Evolutionary conservation across 805 yeast genomes (phyloP).

Genomic region (Candida cerambycidarum): DNA sequence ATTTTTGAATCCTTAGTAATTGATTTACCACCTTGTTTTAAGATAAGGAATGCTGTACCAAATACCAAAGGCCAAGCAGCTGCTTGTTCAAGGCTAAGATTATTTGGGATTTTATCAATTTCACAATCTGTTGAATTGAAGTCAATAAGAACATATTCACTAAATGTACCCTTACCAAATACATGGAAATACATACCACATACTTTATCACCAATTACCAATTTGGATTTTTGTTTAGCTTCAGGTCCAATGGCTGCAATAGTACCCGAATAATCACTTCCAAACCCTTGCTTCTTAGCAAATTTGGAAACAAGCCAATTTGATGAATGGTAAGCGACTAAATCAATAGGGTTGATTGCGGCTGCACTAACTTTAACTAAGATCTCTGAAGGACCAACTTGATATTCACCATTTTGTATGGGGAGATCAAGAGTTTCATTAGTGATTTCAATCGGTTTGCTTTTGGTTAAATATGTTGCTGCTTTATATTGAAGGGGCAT

Average conservation of each 20-base stretch:
- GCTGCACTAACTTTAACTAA: not conserved
- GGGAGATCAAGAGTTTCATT: not conserved
- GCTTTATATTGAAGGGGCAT: not conserved
- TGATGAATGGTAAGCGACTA: not conserved
- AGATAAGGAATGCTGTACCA: slow-evolving; percentile 56
- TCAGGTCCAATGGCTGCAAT: slow-evolving; percentile 29
- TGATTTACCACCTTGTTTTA: slow-evolving; percentile 24
- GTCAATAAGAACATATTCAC: slow-evolving; percentile 47
- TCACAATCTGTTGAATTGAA: slow-evolving; percentile 15
- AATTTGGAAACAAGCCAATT: not conserved
- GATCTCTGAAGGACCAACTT: not conserved
- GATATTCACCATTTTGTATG: not conserved
- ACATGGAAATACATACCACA: slow-evolving; percentile 22
- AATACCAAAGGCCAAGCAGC: slow-evolving; percentile 65
- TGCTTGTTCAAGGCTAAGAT: slow-evolving; percentile 52
- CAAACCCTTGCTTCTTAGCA: slow-evolving; percentile 20
- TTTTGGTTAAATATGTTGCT: not conserved
- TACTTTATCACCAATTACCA: slow-evolving; percentile 30
- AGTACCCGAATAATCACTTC: slow-evolving; percentile 35
- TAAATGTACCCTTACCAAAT: slow-evolving; percentile 37
- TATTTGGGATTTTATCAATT: slow-evolving; percentile 37
- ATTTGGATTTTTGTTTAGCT: slow-evolving; percentile 19
- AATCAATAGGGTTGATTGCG: not conserved
- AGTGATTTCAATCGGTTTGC: not conserved
- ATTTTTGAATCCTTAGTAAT: slow-evolving; percentile 46